Percentiles rank a stretch among this genome's conserved stretches.
Evolutionary conservation across 106 monocot genomes (phyloP).

Genomic region (Iris macrosiphon): DNA sequence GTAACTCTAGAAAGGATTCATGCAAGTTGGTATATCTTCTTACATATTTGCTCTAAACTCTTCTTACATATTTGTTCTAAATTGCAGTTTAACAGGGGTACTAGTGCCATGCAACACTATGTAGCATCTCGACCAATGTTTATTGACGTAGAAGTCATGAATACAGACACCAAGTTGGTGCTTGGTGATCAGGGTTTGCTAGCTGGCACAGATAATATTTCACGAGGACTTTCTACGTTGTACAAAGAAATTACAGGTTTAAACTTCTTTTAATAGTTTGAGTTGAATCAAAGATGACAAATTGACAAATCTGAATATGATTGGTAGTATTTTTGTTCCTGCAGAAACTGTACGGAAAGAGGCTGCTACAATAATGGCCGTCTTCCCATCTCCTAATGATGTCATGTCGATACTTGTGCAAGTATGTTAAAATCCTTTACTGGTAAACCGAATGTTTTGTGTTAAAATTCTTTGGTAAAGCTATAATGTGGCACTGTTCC

Average conservation of each 20-base stretch:
- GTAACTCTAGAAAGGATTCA: too few relatives aligned
- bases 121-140: slow-evolving; percentile 97
- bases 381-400: slow-evolving; percentile 96
- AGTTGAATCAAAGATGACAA: neutral
- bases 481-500: slow-evolving; percentile 6
- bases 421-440: slow-evolving; percentile 33
- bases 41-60: too few relatives aligned
- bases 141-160: slow-evolving; percentile 99
- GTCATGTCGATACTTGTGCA: slow-evolving; percentile 99
- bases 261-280: neutral
- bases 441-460: too few relatives aligned
- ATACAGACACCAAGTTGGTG: slow-evolving; percentile 76
- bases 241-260: slow-evolving; percentile 98
- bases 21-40: too few relatives aligned
- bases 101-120: slow-evolving; percentile 99
- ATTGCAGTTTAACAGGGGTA: slow-evolving; percentile 95
- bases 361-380: slow-evolving; percentile 82
- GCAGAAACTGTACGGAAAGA: slow-evolving; percentile 95
- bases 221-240: slow-evolving; percentile 67
- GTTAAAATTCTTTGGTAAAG: too few relatives aligned
- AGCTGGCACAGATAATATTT: slow-evolving; percentile 61
- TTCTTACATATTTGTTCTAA: slow-evolving; percentile 11
- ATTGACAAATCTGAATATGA: neutral
- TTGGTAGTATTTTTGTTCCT: slow-evolving; percentile 1
- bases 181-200: slow-evolving; percentile 90